Evolutionary conservation across 805 yeast species (phyloP).

Genomic region (Teunomyces kruisii): DNA sequence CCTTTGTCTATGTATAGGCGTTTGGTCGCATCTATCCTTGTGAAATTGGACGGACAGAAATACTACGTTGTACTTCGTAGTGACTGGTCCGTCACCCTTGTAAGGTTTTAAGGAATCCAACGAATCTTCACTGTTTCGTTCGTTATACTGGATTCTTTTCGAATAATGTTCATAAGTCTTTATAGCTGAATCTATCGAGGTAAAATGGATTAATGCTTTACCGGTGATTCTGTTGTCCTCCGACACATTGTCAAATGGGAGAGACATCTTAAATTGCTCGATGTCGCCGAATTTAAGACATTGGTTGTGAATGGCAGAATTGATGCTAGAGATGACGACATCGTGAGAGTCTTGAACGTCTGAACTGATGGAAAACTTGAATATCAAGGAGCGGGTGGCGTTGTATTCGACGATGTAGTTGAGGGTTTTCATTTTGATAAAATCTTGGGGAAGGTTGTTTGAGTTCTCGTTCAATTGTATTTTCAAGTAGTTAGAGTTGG

Average conservation of each 20-base stretch:
- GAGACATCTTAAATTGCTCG: constrained; percentile 27
- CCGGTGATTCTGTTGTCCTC: constrained; percentile 4
- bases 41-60: constrained; percentile 24
- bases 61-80: constrained; percentile 11
- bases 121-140: constrained; percentile 9
- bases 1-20: constrained; percentile 12
- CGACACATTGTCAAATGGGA: not conserved
- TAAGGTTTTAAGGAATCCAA: not conserved
- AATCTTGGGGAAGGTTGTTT: constrained; percentile 23
- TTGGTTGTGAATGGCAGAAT: constrained; percentile 24
- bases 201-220: constrained; percentile 34
- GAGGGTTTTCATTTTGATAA: constrained; percentile 39
- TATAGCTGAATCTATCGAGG: constrained; percentile 47
- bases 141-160: constrained; percentile 22
- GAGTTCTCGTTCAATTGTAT: constrained; percentile 27
- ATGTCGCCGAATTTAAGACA: constrained; percentile 42
- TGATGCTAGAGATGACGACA: constrained; percentile 11
- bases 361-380: constrained; percentile 12
- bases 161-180: constrained; percentile 38
- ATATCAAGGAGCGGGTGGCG: constrained; percentile 36
- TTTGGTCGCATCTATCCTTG: constrained; percentile 40
- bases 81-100: constrained; percentile 13
- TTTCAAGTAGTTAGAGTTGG: constrained; percentile 26
- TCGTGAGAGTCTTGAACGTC: not conserved
- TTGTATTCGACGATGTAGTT: constrained; percentile 39